These are phyloP conservation scores for Eucalyptus camaldulensis DNA, from an alignment of 345 rosid species.

Conservation along the genomic window DNA sequence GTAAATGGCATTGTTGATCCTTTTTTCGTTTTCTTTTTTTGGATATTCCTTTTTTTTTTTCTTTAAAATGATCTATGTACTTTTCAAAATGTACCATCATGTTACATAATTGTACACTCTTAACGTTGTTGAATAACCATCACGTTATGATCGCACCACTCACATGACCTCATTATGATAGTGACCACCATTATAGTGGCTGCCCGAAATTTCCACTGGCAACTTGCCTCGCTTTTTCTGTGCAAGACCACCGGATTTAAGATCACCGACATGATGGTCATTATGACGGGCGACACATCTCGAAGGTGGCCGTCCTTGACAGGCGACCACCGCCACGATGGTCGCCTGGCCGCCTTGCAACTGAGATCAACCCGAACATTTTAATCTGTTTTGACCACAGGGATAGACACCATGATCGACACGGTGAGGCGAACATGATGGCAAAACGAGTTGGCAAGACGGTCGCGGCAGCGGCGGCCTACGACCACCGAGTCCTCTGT, in stretches of 20 bases:
- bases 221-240: background rate
- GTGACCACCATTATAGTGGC: background rate
- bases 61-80: background rate
- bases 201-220: background rate
- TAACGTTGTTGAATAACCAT: background rate
- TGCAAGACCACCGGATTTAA: background rate
- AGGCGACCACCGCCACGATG: background rate
- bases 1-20: background rate
- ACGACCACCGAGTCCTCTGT: background rate
- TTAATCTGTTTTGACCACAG: background rate
- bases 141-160: background rate
- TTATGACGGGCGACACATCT: background rate
- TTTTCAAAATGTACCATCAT: background rate
- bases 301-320: background rate
- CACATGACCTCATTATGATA: accelerated
- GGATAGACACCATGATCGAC: background rate
- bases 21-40: background rate
- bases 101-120: background rate
- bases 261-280: background rate
- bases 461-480: background rate
- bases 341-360: background rate
- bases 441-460: background rate
- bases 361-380: background rate
- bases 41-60: too few species aligned
- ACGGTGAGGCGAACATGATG: background rate